Evolutionary conservation across 2,329 filamentous ascomycete species (phyloP), one percentile per base, ranked within the genome.

Genomic region (Meredithiella fracta): DNA sequence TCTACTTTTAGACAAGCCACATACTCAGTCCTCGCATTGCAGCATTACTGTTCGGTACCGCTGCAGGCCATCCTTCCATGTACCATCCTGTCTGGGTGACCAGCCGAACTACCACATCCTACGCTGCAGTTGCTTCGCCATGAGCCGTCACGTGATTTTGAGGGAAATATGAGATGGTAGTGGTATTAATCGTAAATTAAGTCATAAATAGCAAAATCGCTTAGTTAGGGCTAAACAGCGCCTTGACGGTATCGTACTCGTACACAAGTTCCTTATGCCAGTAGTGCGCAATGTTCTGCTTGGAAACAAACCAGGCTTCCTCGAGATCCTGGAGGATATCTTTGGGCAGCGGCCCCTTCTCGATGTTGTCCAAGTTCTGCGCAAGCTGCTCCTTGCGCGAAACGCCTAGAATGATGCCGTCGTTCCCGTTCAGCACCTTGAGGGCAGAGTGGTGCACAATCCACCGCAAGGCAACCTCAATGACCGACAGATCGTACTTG

Each of bases 381-480:
- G 75, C 71, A 34, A 83, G 69, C 67, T 83, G 79, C 53, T 71
- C 69, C 51, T 75, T 67, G 62, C 72, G 78, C 56, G 76, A 80
- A 53, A 79, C 72, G 37, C 79, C 80, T 52, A 82, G 73, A 53
- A 83, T 70, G 61, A 83, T 71, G 34, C 75, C 78, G 65, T 82
- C 80, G 62, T 75, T 75, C 34, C 74, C 74, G 42, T 70, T 66
- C 61, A 70, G 73, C 60, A 75, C 65, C 60, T 70, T 73, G 47
- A 83, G 69, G 57, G 70, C 68, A 5, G 81, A 85, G 68, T 91
- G 86, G 65, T 90, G 83, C 51, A 78, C 75, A 54, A 76, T 67
- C 85, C 86, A 91, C 53, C 86, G 74, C 64, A 90, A 71, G 1
- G 85, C 85, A 15, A 77, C 80, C 69, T 92, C 86, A 50, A 88